Percentiles rank a stretch among this genome's conserved stretches.
Evolutionary conservation across 1,284 basidiomycete species (phyloP).

Genomic region (Schizophyllum amplum): DNA sequence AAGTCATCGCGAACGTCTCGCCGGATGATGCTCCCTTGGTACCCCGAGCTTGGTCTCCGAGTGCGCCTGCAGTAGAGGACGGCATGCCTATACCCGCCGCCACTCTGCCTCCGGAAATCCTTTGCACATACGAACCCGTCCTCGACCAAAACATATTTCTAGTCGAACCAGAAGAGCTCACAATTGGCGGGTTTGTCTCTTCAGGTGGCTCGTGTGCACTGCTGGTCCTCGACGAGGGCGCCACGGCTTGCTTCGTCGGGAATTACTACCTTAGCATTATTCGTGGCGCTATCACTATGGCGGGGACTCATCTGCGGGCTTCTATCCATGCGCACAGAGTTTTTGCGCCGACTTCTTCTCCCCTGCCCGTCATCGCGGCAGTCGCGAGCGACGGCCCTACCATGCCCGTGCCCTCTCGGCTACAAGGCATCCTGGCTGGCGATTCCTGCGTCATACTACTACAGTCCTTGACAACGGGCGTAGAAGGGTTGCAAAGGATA

Average conservation of each 20-base stretch:
- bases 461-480: conserved; percentile 42
- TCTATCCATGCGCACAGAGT: conserved; percentile 36
- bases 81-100: conserved; percentile 27
- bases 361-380: conserved; percentile 48
- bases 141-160: conserved; percentile 37
- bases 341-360: conserved; percentile 61
- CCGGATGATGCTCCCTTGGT: conserved; percentile 8
- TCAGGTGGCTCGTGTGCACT: conserved; percentile 35
- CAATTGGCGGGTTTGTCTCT: conserved; percentile 24
- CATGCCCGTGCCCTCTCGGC: conserved; percentile 1
- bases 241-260: conserved; percentile 34
- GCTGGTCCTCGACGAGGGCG: conserved; percentile 24
- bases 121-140: conserved; percentile 38
- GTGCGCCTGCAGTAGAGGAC: conserved; percentile 26
- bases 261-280: conserved; percentile 46
- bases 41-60: conserved; percentile 44
- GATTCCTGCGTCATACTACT: conserved; percentile 41
- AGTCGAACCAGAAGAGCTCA: conserved; percentile 25
- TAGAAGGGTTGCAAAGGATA: conserved; percentile 57
- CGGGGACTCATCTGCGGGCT: conserved; percentile 38
- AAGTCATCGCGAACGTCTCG: conserved; percentile 8
- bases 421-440: conserved; percentile 14
- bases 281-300: conserved; percentile 43
- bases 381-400: conserved; percentile 13
- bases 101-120: conserved; percentile 14